Conservation (phyloP, 495 filamentous ascomycete genomes). For the Corynascus novoguineensis region DNA sequence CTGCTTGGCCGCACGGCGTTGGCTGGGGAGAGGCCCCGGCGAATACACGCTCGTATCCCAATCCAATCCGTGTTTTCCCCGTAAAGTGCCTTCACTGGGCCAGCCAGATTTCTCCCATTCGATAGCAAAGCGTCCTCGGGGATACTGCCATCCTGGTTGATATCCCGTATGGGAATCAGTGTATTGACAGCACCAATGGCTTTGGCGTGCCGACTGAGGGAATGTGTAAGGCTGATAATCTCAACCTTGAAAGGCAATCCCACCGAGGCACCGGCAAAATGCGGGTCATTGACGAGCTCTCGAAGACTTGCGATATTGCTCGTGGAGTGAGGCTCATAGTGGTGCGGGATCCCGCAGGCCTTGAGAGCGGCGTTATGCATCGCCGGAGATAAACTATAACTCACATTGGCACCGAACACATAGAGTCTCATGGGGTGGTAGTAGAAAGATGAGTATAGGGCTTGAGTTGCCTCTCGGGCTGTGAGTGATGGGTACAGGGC, state of each 20-base stretch:
- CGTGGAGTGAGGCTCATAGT: constrained; percentile 56
- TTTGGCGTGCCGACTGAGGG: constrained; percentile 63
- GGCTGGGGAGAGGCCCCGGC: constrained; percentile 64
- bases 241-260: constrained; percentile 68
- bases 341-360: constrained; percentile 61
- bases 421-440: constrained; percentile 62
- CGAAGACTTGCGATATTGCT: constrained; percentile 54
- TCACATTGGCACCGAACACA: constrained; percentile 62
- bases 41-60: constrained; percentile 58
- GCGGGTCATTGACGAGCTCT: constrained; percentile 53
- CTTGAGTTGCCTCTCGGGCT: constrained; percentile 52
- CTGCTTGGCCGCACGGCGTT: constrained; percentile 63
- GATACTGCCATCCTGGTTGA: constrained; percentile 52
- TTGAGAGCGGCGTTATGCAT: constrained; percentile 71
- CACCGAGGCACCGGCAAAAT: constrained; percentile 68
- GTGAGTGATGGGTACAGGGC: constrained; percentile 44
- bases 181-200: constrained; percentile 75
- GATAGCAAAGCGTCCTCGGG: constrained; percentile 53
- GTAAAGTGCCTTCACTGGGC: constrained; percentile 60
- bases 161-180: constrained; percentile 60
- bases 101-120: constrained; percentile 54
- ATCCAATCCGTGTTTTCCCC: constrained; percentile 80
- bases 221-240: constrained; percentile 57
- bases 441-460: constrained; percentile 48
- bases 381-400: constrained; percentile 65